These are phyloP conservation scores for Priceomyces carsonii DNA, from an alignment of 805 yeast species.

Conservation along the genomic window DNA sequence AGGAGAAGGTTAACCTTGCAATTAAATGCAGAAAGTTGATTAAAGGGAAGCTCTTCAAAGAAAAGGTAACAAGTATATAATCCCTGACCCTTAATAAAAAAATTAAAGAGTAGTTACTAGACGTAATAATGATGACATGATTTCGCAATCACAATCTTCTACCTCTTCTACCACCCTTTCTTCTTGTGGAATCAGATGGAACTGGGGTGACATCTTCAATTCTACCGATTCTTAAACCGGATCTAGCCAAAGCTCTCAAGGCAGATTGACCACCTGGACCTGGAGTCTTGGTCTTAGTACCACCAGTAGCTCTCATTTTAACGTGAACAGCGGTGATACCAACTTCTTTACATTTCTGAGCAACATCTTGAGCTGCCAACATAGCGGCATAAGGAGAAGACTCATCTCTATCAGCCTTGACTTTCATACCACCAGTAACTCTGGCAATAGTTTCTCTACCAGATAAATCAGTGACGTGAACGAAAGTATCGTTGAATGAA, in stretches of 20 bases:
- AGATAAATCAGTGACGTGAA: constrained; percentile 98
- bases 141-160: constrained; percentile 79
- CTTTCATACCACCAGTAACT: constrained; percentile 99
- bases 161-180: constrained; percentile 99
- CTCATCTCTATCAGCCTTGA: constrained; percentile 99
- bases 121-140: neutral
- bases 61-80: constrained; percentile 2
- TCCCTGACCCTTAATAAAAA: constrained; percentile 1
- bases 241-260: constrained; percentile 98
- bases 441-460: constrained; percentile 99
- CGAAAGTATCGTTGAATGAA: constrained; percentile 99
- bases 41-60: constrained; percentile 4
- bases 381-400: constrained; percentile 99
- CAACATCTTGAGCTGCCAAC: constrained; percentile 99
- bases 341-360: constrained; percentile 98
- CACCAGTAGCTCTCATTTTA: constrained; percentile 99
- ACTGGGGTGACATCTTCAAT: constrained; percentile 99
- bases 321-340: constrained; percentile 99
- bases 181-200: constrained; percentile 99
- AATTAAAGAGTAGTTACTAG: constrained; percentile 2
- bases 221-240: constrained; percentile 99
- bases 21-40: constrained; percentile 5
- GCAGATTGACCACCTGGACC: constrained; percentile 99
- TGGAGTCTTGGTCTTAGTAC: constrained; percentile 99
- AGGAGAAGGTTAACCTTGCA: constrained; percentile 6